Conservation (phyloP, 2,329 filamentous ascomycete genomes). For the Xylaria polymorpha region DNA sequence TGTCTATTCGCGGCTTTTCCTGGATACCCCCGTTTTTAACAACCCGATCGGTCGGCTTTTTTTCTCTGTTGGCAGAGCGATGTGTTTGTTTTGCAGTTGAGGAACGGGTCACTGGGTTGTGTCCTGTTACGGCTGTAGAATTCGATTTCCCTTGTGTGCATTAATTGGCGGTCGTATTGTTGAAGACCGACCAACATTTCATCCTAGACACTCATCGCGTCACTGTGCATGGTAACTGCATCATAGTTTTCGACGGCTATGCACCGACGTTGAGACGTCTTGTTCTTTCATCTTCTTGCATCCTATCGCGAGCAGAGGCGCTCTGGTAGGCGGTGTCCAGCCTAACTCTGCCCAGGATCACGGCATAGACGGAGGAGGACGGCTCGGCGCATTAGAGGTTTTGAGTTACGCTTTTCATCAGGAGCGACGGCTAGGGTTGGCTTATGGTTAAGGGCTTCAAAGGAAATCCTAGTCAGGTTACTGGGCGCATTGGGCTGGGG, state of each 20-base stretch:
- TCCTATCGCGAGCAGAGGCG: conserved; percentile 38
- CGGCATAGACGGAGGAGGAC: conserved; percentile 43
- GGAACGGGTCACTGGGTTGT: conserved; percentile 3
- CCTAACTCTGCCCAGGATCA: conserved; percentile 43
- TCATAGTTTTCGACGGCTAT: conserved; percentile 8
- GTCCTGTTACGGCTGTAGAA: neutral
- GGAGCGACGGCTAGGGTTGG: conserved; percentile 6
- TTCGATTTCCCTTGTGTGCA: conserved; percentile 17
- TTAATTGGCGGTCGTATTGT: conserved; percentile 8
- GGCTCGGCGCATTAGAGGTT: conserved; percentile 43
- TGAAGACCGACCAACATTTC: conserved; percentile 5
- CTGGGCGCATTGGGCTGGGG: conserved; percentile 20
- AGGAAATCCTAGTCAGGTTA: neutral
- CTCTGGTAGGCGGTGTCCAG: conserved; percentile 43
- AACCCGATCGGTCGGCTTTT: conserved; percentile 6
- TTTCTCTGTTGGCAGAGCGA: conserved; percentile 28
- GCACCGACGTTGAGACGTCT: neutral
- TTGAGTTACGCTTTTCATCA: conserved; percentile 19
- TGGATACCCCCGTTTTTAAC: conserved; percentile 24
- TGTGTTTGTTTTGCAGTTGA: conserved; percentile 8
- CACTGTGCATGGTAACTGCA: conserved; percentile 11
- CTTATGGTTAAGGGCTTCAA: conserved; percentile 3
- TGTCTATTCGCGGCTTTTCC: conserved; percentile 19
- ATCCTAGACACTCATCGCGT: conserved; percentile 27
- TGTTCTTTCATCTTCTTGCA: conserved; percentile 36